Evolutionary conservation across 371 early-diverging fungal genomes (phyloP).

Genomic region (Apophysomyces ossiformis): DNA sequence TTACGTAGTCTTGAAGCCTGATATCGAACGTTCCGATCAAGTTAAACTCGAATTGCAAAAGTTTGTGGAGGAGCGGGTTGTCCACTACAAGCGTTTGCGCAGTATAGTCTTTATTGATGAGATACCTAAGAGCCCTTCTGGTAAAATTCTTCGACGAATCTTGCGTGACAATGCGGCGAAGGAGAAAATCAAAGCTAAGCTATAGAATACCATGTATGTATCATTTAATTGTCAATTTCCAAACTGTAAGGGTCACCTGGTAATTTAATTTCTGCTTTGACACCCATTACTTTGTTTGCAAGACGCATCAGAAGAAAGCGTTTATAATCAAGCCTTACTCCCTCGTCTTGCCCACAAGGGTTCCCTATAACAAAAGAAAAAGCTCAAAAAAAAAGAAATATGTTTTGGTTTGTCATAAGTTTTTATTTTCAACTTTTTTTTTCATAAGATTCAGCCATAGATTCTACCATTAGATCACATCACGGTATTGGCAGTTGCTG

Average conservation of each 20-base stretch:
- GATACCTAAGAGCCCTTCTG: constrained; percentile 80
- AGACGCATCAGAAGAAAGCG: too few relatives aligned
- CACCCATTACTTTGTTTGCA: too few relatives aligned
- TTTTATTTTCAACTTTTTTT: too few relatives aligned
- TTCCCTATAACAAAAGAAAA: too few relatives aligned
- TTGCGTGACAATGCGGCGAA: constrained; percentile 51
- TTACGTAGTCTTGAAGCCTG: constrained; percentile 65
- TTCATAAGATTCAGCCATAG: too few relatives aligned
- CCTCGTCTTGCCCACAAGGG: too few relatives aligned
- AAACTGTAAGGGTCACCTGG: too few relatives aligned
- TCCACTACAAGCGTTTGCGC: constrained; percentile 74
- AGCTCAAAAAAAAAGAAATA: too few relatives aligned
- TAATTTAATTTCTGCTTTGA: too few relatives aligned
- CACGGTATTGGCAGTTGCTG: constrained; percentile 12
- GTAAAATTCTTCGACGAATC: constrained; percentile 76
- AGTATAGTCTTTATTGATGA: constrained; percentile 77
- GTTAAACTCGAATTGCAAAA: constrained; percentile 29
- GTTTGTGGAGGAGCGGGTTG: constrained; percentile 66
- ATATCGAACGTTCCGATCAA: constrained; percentile 14
- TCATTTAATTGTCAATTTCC: too few relatives aligned
- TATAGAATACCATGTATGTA: constrained; percentile 7
- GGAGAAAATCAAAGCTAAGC: constrained; percentile 32
- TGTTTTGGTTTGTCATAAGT: too few relatives aligned
- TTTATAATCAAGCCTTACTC: too few relatives aligned
- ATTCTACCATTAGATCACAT: not conserved